Base-by-base conservation (phyloP, 2,329 filamentous ascomycete species). In the Aspergillus quadricinctus region DNA sequence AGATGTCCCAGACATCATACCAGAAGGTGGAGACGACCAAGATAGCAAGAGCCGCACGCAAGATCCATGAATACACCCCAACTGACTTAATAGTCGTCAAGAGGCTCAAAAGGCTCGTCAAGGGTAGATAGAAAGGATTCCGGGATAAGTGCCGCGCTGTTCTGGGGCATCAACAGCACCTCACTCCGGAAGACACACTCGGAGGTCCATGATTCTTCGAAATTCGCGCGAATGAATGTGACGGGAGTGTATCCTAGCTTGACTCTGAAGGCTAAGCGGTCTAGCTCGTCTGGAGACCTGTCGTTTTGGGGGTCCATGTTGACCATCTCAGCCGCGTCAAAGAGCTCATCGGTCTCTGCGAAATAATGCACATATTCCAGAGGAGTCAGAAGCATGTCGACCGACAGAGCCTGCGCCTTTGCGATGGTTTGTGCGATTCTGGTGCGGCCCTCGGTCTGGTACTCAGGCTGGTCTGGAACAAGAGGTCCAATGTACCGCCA, bases 361-460 rank as follows among this genome's bases (percentile, higher is more conserved):
- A 69, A 70, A 9, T 65, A 62, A 21, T 67, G 57, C 1, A 58
- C 54, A 48, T 68, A 70, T 19, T 67, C 65, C 23, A 67, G 64
- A 1, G 69, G 65, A 5, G 60, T 52, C 1, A 62, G 65, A 49
- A 64, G 62, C 60, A 74, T 67, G 3, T 65, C 60, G 0, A 71
- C 10, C 0, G 65, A 66, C 10, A 73, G 61, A 1, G 50, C 52
- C 19, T 68, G 64, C 0, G 69, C 69, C 2, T 72, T 64, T 3
- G 56, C n/a, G 37, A 72, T 59, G n/a, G 74, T 62, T 1, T 52
- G 45, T 1, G 10, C 53, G 5, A 70, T 55, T 1, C 65, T 66
- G 6, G 49, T 49, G 62, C 64, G 67, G 17, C 62, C 63, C 43
- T 41, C 50, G 31, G 28, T 49, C 48, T 57, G 48, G 21, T 55